These are phyloP conservation scores for Chondrus crispus DNA, from an alignment of 23 red algal genomes.

Conservation along the genomic window DNA sequence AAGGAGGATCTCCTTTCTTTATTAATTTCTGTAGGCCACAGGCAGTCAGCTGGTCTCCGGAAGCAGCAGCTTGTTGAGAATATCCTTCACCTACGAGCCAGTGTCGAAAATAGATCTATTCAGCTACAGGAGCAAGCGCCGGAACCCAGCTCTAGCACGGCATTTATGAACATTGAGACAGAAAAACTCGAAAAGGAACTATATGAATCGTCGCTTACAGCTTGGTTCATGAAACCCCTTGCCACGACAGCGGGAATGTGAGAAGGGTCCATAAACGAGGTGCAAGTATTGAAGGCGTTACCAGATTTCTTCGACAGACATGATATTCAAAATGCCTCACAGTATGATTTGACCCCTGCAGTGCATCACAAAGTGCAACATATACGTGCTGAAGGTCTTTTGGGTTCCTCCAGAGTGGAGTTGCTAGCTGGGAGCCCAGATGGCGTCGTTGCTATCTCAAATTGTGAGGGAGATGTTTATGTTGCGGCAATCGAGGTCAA, in stretches of 20 bases:
- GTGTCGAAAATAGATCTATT: not conserved
- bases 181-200: not conserved
- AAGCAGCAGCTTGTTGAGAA: not conserved
- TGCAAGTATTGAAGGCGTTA: not conserved
- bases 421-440: not conserved
- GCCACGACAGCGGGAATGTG: not conserved
- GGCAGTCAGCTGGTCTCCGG: not conserved
- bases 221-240: not conserved
- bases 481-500: slow-evolving; percentile 28
- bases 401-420: not conserved
- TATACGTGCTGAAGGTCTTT: not conserved
- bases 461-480: not conserved
- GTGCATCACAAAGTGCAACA: not conserved
- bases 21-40: not conserved
- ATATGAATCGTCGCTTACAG: not conserved
- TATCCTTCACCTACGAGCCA: not conserved
- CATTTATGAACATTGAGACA: no score
- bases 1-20: not conserved
- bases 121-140: not conserved
- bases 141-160: no score
- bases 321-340: not conserved
- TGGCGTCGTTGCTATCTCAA: not conserved
- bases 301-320: not conserved
- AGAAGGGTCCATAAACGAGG: not conserved
- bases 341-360: not conserved